Base-by-base conservation (phyloP, 768 basidiomycete genomes). In the Suillus tomentosus region DNA sequence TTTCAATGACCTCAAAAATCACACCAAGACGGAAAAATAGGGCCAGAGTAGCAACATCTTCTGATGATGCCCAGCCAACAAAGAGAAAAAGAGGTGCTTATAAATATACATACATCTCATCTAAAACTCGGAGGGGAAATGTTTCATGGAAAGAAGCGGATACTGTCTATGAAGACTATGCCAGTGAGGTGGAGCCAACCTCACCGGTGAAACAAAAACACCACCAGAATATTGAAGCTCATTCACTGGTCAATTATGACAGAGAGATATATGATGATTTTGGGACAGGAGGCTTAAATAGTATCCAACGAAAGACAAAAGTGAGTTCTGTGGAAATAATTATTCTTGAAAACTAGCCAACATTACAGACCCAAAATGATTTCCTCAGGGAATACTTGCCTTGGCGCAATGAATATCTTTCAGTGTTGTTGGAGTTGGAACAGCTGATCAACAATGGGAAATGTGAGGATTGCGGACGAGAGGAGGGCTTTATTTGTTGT, bases 321-420 rank as follows among this genome's bases (percentile, higher is more conserved):
- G 47, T 45, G 47, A 60, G 55, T 60, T 24, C 31, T 31, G 31
- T 31, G 3, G 31, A 31, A 31, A 31, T 31, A 31, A 31, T 31
- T 31, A 9, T 36, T 36, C 10, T 36, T 36, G 10, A 36, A 36
- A 36, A 31, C 31, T 31, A 31, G 31, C 31, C 36, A 36, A 36
- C 31, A 31, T 31, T 50, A 5, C 22, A 50, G 48, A 24, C 48
- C 3, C 48, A 47, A 63, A 63, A 63, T 59, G 56, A 63, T 59
- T 63, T 58, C 39, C 39, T 58, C 5, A 0, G 17, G 13, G 43
- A 63, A 6, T 60, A 43, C 43, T 9, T 58, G 31, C 63, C 63
- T 34, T 60, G 27, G 22, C 27, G 17, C 1, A 1, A 15, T 37
- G 37, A 39, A 19, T 63, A 63, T 42, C 42, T 63, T 22, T 31